These are phyloP conservation scores for Talaromyces sp. DNA, from an alignment of 2,329 filamentous ascomycete genomes.

Conservation along the genomic window DNA sequence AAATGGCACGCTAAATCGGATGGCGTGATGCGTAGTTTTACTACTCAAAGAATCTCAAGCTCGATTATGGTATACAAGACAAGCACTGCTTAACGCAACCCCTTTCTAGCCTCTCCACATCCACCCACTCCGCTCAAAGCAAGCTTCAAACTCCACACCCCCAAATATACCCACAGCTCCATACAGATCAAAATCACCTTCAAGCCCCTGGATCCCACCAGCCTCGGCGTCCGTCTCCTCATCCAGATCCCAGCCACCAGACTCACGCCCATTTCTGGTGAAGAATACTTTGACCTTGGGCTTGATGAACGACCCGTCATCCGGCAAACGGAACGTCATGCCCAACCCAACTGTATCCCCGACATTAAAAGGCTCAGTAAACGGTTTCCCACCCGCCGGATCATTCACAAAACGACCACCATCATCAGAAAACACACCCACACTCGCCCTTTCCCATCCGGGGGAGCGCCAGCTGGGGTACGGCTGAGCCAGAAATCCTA, in stretches of 20 bases:
- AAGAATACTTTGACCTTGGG: constrained; percentile 45
- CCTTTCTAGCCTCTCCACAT: constrained; percentile 26
- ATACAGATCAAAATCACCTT: constrained; percentile 62
- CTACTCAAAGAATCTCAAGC: too few relatives aligned
- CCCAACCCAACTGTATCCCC: constrained; percentile 56
- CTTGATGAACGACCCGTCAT: constrained; percentile 14
- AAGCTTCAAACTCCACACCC: constrained; percentile 54
- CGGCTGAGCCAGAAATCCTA: constrained; percentile 56
- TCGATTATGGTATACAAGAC: neutral
- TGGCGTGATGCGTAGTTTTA: too few relatives aligned
- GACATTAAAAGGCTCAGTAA: constrained; percentile 46
- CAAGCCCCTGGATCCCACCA: constrained; percentile 58
- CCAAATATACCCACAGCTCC: constrained; percentile 57
- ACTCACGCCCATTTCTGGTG: constrained; percentile 49
- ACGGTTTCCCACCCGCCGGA: constrained; percentile 53
- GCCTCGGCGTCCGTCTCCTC: constrained; percentile 53
- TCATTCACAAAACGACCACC: constrained; percentile 59
- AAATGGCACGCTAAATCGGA: too few relatives aligned
- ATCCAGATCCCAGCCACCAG: constrained; percentile 53
- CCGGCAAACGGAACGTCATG: constrained; percentile 45
- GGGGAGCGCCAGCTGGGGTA: constrained; percentile 58
- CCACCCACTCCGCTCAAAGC: constrained; percentile 46
- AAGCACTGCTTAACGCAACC: neutral
- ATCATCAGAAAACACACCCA: constrained; percentile 59
- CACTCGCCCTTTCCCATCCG: constrained; percentile 57